Conservation (phyloP, 2,329 filamentous ascomycete genomes). For the Phaeosphaeriaceae sp. region DNA sequence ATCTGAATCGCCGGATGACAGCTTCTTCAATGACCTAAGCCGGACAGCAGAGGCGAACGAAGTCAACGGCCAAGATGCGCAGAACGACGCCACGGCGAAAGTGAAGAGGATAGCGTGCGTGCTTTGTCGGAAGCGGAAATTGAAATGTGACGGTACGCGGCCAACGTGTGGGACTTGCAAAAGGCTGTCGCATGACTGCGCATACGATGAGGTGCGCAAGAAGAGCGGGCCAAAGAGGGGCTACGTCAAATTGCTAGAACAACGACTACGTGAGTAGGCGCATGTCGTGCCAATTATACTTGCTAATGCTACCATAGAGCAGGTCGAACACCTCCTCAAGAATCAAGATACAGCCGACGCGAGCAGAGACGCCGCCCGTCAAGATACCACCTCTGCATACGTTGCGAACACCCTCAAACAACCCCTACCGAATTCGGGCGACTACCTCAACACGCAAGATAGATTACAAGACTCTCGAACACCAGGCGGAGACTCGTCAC, state of each 20-base stretch:
- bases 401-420: constrained; percentile 41
- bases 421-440: constrained; percentile 26
- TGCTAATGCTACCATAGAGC: constrained; percentile 64
- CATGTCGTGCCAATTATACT: constrained; percentile 4
- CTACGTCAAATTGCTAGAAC: constrained; percentile 93
- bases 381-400: constrained; percentile 38
- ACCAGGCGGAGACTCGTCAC: constrained; percentile 26
- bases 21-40: constrained; percentile 65
- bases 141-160: constrained; percentile 85
- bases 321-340: constrained; percentile 91
- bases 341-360: constrained; percentile 69
- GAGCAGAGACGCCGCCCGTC: constrained; percentile 32
- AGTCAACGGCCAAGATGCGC: constrained; percentile 52
- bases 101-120: constrained; percentile 93
- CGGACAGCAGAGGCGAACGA: constrained; percentile 52
- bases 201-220: constrained; percentile 89
- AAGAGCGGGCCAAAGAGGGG: constrained; percentile 95
- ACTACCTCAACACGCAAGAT: constrained; percentile 25
- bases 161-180: constrained; percentile 90
- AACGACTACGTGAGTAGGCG: constrained; percentile 77
- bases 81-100: constrained; percentile 55
- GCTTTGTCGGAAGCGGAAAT: constrained; percentile 89
- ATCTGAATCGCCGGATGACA: constrained; percentile 52
- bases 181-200: constrained; percentile 84
- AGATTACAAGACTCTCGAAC: constrained; percentile 19